Evolutionary conservation across 2,329 filamentous ascomycete species (phyloP), one percentile per base, ranked within the genome.

Genomic region (Aspergillus sp.): DNA sequence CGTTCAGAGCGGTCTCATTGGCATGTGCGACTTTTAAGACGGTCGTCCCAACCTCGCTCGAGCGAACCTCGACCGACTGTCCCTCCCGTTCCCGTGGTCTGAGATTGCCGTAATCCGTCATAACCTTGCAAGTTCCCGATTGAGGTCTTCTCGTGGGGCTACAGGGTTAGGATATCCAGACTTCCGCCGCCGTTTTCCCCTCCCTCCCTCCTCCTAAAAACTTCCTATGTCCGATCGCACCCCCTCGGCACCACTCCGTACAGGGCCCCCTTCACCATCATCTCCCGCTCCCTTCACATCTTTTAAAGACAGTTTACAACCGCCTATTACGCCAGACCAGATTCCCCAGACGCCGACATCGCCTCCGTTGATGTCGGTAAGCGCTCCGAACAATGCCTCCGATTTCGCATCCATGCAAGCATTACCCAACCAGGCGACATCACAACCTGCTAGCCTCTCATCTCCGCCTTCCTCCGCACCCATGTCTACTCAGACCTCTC

Each of bases 311-410:
- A 70, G 62, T 57, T 62, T 54, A 50, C 64, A 64, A 50, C 64
- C 67, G 22, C 62, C 61, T 51, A 59, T 66, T 61, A 64, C 69
- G 52, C 69, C 65, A 63, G 71, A 70, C 57, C 68, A 70, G 55
- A 68, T 68, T 32, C 73, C 73, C 36, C 72, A 74, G 58, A 73
- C 73, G 38, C 73, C 73, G 62, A 75, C 71, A 67, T 78, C 76
- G 59, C 72, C 75, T 76, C 74, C 75, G 71, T 79, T 78, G 72
- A 80, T 80, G 78, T 79, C 77, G 73, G 75, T 78, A 69, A 76
- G 74, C 66, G 73, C 77, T 68, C 75, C 74, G 68, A 79, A 74
- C 66, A 75, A 80, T 80, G 78, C 73, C 71, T 73, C 75, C 66
- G 71, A 72, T 65, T 74, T 77, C 68, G 68, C 71, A 70, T 71